These are phyloP conservation scores for Verticillium zaregamsianum DNA, from an alignment of 2,329 filamentous ascomycete genomes.

Conservation along the genomic window DNA sequence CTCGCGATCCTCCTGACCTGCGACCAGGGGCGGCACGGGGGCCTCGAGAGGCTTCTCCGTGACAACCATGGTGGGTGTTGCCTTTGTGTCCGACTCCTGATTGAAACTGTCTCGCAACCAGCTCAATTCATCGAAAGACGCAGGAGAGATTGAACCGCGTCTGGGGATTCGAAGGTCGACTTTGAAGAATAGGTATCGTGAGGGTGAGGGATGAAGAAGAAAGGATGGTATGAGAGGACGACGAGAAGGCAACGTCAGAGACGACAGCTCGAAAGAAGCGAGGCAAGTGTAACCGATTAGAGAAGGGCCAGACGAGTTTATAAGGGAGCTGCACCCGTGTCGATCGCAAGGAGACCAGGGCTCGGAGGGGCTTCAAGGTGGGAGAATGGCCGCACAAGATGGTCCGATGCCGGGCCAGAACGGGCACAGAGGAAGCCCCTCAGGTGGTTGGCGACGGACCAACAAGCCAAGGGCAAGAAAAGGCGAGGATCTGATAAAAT, in stretches of 20 bases:
- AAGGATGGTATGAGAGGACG: background rate
- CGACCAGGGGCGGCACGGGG: background rate
- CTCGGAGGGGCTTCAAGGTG: background rate
- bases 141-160: background rate
- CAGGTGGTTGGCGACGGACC: background rate
- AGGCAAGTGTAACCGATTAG: background rate
- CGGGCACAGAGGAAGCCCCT: too few species aligned
- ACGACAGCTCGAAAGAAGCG: background rate
- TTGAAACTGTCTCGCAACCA: background rate
- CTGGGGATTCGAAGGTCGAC: background rate
- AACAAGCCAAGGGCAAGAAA: background rate
- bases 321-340: background rate
- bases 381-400: background rate
- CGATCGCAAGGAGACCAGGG: background rate
- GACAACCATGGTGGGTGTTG: background rate
- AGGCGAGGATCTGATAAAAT: conserved; percentile 1
- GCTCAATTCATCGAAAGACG: background rate
- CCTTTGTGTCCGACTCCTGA: background rate
- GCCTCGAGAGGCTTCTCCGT: background rate
- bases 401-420: background rate
- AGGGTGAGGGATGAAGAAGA: background rate
- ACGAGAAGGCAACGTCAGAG: background rate
- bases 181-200: background rate
- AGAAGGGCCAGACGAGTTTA: background rate
- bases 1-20: background rate